A percentile compares a stretch with the other conserved stretches of the same genome.
Evolutionary conservation across 2,329 filamentous ascomycete genomes (phyloP).

Genomic region (Pestalotiopsis sp.): DNA sequence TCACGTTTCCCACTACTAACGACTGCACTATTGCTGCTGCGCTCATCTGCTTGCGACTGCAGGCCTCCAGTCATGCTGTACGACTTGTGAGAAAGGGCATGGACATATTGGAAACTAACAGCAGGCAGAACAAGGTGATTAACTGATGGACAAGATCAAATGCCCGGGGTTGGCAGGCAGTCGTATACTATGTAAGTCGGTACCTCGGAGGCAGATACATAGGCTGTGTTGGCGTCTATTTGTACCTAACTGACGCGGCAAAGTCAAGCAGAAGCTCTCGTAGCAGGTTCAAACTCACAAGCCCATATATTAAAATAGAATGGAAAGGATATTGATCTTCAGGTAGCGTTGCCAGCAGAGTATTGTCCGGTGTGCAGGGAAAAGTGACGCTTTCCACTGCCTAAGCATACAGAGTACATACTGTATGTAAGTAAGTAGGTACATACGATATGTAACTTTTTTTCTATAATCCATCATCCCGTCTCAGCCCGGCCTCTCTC

Average conservation of each 20-base stretch:
- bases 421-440: background rate
- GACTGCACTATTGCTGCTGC: background rate
- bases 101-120: background rate
- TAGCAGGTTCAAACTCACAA: too few species aligned
- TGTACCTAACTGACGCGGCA: too few species aligned
- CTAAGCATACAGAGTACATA: background rate
- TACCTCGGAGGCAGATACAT: too few species aligned
- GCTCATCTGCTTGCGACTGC: background rate
- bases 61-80: background rate
- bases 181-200: too few species aligned
- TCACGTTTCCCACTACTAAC: background rate
- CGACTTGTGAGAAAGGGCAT: background rate
- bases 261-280: too few species aligned
- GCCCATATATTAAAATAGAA: too few species aligned
- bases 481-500: background rate
- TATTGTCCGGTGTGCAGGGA: background rate
- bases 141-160: too few species aligned
- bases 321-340: too few species aligned
- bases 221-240: too few species aligned
- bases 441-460: background rate
- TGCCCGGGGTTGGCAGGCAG: too few species aligned
- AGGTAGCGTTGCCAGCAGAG: too few species aligned
- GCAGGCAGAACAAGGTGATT: background rate
- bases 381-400: background rate
- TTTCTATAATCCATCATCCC: background rate